Conservation (phyloP, 2,329 filamentous ascomycete genomes). For the Nakataea oryzae region DNA sequence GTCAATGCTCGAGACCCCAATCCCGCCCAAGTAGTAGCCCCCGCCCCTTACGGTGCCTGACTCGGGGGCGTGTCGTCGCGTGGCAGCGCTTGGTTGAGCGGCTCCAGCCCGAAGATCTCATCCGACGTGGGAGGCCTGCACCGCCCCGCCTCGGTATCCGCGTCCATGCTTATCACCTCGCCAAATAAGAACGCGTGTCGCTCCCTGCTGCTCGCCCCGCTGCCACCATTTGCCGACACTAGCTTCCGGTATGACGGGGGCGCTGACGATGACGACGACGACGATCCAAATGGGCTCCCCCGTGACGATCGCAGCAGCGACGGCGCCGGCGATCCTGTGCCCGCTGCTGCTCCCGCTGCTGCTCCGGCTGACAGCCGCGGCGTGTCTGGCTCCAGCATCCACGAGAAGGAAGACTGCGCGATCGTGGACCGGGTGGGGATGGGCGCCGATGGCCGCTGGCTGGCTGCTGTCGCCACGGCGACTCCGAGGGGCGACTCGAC, state of each 20-base stretch:
- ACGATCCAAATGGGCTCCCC: slow-evolving; percentile 13
- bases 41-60: neutral
- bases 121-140: slow-evolving; percentile 25
- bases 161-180: slow-evolving; percentile 26
- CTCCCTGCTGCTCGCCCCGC: slow-evolving; percentile 29
- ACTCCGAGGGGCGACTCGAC: neutral
- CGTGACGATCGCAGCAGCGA: neutral
- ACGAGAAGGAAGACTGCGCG: slow-evolving; percentile 67
- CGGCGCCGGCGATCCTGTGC: neutral
- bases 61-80: neutral
- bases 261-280: slow-evolving; percentile 14
- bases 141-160: slow-evolving; percentile 21
- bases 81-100: slow-evolving; percentile 22
- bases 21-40: no score
- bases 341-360: neutral
- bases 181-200: slow-evolving; percentile 51
- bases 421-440: slow-evolving; percentile 55
- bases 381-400: slow-evolving; percentile 58
- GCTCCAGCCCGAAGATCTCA: slow-evolving; percentile 46
- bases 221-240: neutral
- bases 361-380: slow-evolving; percentile 6
- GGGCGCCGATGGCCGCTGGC: slow-evolving; percentile 21
- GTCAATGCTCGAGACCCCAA: neutral
- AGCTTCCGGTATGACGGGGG: slow-evolving; percentile 9
- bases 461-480: neutral